Evolutionary conservation across 208 protist species (phyloP), one percentile per base, ranked within the genome.

Genomic region (Crithidia mellificae): DNA sequence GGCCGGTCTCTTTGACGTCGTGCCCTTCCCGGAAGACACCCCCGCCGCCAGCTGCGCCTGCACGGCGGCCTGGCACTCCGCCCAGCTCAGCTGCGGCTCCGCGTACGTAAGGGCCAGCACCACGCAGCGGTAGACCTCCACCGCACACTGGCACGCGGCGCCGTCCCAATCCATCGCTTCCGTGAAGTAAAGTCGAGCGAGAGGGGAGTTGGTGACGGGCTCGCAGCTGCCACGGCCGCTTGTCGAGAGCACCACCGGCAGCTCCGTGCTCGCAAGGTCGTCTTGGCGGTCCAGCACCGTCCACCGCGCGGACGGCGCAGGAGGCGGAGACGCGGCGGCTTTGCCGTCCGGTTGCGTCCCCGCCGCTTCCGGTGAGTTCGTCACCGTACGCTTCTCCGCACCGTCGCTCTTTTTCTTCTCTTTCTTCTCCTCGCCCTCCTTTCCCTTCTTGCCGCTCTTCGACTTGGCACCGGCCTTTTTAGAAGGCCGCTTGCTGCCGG

Each of bases 41-140:
- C 58, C 58, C 0, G 47, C 24, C 8, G 47, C 38, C 39, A 51
- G 25, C 44, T 61, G 68, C 24, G 57, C 43, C 43, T 32, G 58
- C 41, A 55, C 25, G 8, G 6, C 6, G 11, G 39, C 32, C 30
- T 68, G 53, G 39, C 70, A 75, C 53, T 75, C 59, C 20, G 43
- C 51, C 62, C 65, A 70, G 32, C 58, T 68, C 41, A 65, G 22
- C 53, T 49, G 53, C 44, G 63, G 47, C 53, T 78, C 59, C 0
- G 71, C 62, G 17, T 68, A 62, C 7, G 59, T 22, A 24, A 91
- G 62, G 6, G 83, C 83, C 6, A 82, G 57, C 29, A 90, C 77
- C 29, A 95, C 79, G 52, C 69, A 78, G 27, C 86, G 86, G 53
- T 85, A 83, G n/a, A 95, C 32, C 59, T 81, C 77, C 27, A 95